phyloP scores from a whole-genome alignment of 768 basidiomycete species.

The Clavaria fumosa region DNA sequence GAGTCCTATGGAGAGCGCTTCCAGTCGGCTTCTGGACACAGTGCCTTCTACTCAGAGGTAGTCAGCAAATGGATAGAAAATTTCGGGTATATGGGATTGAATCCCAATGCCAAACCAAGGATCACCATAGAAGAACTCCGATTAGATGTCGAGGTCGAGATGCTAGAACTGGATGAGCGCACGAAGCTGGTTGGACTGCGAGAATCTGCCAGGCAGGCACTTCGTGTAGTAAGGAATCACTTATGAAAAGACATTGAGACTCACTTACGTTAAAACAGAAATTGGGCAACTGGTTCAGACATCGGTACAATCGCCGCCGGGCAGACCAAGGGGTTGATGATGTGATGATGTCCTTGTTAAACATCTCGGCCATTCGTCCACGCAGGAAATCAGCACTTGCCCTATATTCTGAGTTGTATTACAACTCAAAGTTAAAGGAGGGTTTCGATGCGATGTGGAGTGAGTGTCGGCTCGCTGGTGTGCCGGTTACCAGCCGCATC shows the following conservation, averaged over 20 bases:
- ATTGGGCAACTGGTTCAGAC: slow-evolving; percentile 5
- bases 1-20: slow-evolving; percentile 1
- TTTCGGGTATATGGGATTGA: slow-evolving; percentile 1
- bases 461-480: not conserved
- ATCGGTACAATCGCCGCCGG: slow-evolving; percentile 1
- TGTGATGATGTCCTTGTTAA: slow-evolving; percentile 2
- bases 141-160: not conserved
- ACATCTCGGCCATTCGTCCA: slow-evolving; percentile 1
- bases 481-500: slow-evolving; percentile 4
- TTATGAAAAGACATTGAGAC: not conserved
- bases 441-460: slow-evolving; percentile 6
- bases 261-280: slow-evolving; percentile 2
- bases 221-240: not conserved
- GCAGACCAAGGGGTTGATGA: not conserved
- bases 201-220: not conserved
- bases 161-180: not conserved
- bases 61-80: slow-evolving; percentile 1
- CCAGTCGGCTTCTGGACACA: not conserved
- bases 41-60: not conserved
- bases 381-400: not conserved
- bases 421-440: slow-evolving; percentile 3
- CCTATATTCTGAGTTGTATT: slow-evolving; percentile 5
- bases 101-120: not conserved
- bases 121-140: not conserved
- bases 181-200: not conserved